A percentile compares a stretch with the other conserved stretches of the same genome.
phyloP scores from a whole-genome alignment of 164 flowering plant genomes.

The Cinnamomum chago region DNA sequence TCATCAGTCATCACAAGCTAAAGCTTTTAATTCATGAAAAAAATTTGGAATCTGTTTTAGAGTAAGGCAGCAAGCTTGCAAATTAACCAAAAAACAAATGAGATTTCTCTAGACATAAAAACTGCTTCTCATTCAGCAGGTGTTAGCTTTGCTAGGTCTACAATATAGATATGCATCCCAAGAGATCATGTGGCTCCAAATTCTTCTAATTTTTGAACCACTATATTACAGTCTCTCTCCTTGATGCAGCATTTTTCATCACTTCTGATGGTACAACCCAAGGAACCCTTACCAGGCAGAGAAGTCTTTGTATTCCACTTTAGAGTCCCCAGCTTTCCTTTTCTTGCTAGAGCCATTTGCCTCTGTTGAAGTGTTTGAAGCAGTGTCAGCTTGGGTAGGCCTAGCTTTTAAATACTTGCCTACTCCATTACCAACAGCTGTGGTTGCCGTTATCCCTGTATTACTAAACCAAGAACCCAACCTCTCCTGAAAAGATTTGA shows the following conservation, averaged over 20 bases:
- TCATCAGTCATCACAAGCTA: too few species aligned
- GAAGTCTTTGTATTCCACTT: conserved; percentile 54
- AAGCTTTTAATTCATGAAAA: too few species aligned
- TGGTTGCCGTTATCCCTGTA: conserved; percentile 43
- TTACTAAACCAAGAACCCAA: conserved; percentile 95
- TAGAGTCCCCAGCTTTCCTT: conserved; percentile 48
- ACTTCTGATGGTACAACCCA: conserved; percentile 7
- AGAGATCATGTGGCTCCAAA: not conserved
- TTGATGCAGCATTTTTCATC: not conserved
- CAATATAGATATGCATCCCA: too few species aligned
- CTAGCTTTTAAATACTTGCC: conserved; percentile 82
- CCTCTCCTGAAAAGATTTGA: conserved; percentile 54
- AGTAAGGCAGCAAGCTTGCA: too few species aligned
- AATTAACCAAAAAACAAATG: too few species aligned
- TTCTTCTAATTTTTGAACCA: not conserved
- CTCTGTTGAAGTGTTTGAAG: conserved; percentile 22
- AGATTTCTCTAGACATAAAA: not conserved
- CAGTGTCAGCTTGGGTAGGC: conserved; percentile 27
- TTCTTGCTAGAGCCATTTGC: conserved; percentile 46
- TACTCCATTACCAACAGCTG: conserved; percentile 55
- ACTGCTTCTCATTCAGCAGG: not conserved
- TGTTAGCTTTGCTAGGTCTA: not conserved
- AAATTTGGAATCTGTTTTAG: too few species aligned
- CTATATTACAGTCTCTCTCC: not conserved
- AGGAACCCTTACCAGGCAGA: conserved; percentile 60